Percentiles rank a stretch among this genome's conserved stretches.
Evolutionary conservation across 2,329 filamentous ascomycete genomes (phyloP).

Genomic region (Xenosphaeropsis pyriputrescens): DNA sequence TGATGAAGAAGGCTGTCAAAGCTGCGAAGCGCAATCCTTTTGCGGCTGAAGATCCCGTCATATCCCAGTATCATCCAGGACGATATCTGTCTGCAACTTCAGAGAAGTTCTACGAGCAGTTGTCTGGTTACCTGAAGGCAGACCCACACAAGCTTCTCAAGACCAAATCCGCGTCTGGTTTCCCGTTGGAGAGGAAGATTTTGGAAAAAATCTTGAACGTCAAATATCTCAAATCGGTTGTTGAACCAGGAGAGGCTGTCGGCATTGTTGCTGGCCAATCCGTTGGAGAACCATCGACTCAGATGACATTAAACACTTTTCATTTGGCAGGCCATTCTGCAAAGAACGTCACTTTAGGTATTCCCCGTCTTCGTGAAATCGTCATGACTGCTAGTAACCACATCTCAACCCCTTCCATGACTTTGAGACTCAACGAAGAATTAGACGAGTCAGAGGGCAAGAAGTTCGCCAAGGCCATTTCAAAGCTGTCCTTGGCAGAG

Average conservation of each 20-base stretch:
- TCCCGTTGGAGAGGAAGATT: slow-evolving; percentile 23
- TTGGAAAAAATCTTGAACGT: slow-evolving; percentile 67
- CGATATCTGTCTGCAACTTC: slow-evolving; percentile 76
- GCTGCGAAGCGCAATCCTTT: slow-evolving; percentile 40
- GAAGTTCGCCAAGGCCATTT: slow-evolving; percentile 84
- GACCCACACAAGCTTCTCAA: slow-evolving; percentile 53
- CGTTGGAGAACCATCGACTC: slow-evolving; percentile 90
- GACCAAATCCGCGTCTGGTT: slow-evolving; percentile 24
- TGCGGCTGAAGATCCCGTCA: slow-evolving; percentile 54
- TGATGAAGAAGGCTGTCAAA: slow-evolving; percentile 70
- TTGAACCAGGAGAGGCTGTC: slow-evolving; percentile 91
- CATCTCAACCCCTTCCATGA: slow-evolving; percentile 88
- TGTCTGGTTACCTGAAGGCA: slow-evolving; percentile 63
- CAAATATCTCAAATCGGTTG: slow-evolving; percentile 83
- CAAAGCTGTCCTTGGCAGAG: slow-evolving; percentile 68
- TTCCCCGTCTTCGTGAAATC: slow-evolving; percentile 91
- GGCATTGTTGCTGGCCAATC: slow-evolving; percentile 95
- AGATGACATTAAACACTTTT: slow-evolving; percentile 99
- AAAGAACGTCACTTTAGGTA: slow-evolving; percentile 98
- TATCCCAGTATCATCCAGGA: slow-evolving; percentile 59
- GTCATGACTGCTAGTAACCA: slow-evolving; percentile 89
- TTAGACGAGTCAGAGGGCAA: slow-evolving; percentile 54
- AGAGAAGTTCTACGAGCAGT: slow-evolving; percentile 63
- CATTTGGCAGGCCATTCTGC: slow-evolving; percentile 97
- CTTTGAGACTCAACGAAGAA: slow-evolving; percentile 61